Conservation (phyloP, 2,329 filamentous ascomycete genomes). For the Alternaria ventricosa region DNA sequence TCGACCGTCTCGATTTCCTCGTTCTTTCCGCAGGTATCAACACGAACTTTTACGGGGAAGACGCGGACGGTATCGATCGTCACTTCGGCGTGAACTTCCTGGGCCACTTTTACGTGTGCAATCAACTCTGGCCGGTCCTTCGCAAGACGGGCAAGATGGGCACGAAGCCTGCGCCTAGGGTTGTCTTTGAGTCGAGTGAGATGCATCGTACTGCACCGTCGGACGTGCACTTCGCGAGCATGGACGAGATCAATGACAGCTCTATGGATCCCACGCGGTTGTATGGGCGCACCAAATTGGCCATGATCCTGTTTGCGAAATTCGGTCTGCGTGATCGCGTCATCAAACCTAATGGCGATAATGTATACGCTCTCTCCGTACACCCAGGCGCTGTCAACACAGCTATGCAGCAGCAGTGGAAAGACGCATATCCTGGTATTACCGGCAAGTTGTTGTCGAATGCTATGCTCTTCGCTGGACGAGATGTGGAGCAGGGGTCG, state of each 20-base stretch:
- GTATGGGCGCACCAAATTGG: slow-evolving; percentile 54
- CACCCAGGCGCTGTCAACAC: slow-evolving; percentile 54
- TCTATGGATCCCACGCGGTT: slow-evolving; percentile 44
- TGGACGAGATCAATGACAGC: slow-evolving; percentile 54
- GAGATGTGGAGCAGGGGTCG: slow-evolving; percentile 52
- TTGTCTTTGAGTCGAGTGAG: slow-evolving; percentile 53
- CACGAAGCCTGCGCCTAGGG: slow-evolving; percentile 44
- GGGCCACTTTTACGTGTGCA: neutral
- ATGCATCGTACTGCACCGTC: slow-evolving; percentile 49
- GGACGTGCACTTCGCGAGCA: slow-evolving; percentile 46
- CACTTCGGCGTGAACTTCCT: neutral
- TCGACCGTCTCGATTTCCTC: neutral
- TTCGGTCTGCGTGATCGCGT: slow-evolving; percentile 52
- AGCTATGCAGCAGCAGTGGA: slow-evolving; percentile 56
- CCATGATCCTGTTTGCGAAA: slow-evolving; percentile 53
- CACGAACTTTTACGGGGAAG: neutral
- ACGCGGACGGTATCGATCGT: neutral
- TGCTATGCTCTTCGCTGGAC: slow-evolving; percentile 44
- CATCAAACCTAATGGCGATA: slow-evolving; percentile 52
- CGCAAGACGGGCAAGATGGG: neutral
- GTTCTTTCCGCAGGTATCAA: neutral
- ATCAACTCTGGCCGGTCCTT: neutral
- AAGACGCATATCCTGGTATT: slow-evolving; percentile 54
- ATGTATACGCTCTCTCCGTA: slow-evolving; percentile 52
- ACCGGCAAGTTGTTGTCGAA: slow-evolving; percentile 49